Evolutionary conservation across 331 rosid genomes (phyloP).

Genomic region (Saraca asoca): DNA sequence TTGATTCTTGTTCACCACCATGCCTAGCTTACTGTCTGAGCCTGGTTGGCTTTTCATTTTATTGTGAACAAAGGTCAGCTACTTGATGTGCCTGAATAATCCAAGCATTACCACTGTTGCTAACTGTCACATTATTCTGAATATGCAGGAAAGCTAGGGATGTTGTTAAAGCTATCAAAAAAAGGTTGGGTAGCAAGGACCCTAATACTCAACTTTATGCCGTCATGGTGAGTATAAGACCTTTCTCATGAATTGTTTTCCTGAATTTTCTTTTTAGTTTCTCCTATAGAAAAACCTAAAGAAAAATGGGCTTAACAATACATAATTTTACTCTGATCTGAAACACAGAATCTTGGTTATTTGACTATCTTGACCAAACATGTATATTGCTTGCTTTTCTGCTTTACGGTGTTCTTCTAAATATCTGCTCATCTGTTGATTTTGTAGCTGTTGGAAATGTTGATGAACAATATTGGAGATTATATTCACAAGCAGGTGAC

Average conservation of each 20-base stretch:
- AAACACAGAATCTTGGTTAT: conserved; percentile 28
- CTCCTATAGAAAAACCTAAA: conserved; percentile 1
- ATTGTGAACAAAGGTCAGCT: conserved; percentile 23
- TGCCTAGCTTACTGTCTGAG: neutral
- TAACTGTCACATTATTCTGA: neutral
- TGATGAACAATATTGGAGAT: conserved; percentile 96
- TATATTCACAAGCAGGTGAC: conserved; percentile 82
- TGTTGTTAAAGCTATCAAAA: conserved; percentile 79
- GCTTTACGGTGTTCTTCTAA: conserved; percentile 19
- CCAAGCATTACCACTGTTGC: conserved; percentile 12
- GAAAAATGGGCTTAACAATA: conserved; percentile 18
- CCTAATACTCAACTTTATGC: conserved; percentile 75
- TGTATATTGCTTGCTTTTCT: conserved; percentile 32
- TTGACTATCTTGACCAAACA: conserved; percentile 10
- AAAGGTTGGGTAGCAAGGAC: conserved; percentile 77
- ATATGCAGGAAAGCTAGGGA: conserved; percentile 76
- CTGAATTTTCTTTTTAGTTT: neutral
- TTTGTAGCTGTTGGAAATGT: conserved; percentile 90
- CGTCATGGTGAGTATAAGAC: conserved; percentile 65
- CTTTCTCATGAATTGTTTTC: conserved; percentile 15
- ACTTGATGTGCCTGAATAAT: conserved; percentile 31
- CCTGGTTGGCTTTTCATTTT: conserved; percentile 12
- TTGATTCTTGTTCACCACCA: conserved; percentile 19
- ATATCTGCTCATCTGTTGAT: conserved; percentile 33
- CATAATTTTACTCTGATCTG: neutral